Evolutionary conservation across 805 yeast genomes (phyloP), one percentile per base, ranked within the genome.

Genomic region (Wickerhamiella slavikovae): DNA sequence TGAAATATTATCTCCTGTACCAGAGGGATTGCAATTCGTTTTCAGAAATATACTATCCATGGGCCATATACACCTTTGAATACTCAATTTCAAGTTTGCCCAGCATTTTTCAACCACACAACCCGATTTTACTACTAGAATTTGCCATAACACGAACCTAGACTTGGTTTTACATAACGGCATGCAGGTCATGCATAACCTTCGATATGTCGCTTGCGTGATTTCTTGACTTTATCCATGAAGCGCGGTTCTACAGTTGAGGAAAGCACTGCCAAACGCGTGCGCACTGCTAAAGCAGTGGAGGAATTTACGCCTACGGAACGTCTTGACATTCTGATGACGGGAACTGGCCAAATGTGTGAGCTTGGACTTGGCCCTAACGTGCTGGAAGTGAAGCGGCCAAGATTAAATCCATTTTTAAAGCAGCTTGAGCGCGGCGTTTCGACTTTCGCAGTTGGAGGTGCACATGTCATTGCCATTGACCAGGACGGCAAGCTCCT

Each of bases 331-430:
- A 60, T 89, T 3, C 85, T 77, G 48, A 91, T 79, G 22, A 89
- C 92, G 76, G 99, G 99, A 24, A 68, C 91, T 2, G 98, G 98
- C 2, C 72, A 93, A 1, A 85, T 89, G 89, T 82, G 95, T 58
- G 98, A 89, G 49, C 61, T 89, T 17, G 99, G 99, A 1, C 59
- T 89, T n/a, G 99, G 98, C 1, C 96, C 96, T 7, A 74, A 65
- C 39, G 85, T 80, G 22, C 80, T 82, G 36, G 94, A 83, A 49
- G 94, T 89, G 14, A 89, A 89, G 47, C 69, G 99, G 47, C 99
- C 99, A 12, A 66, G 99, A 40, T 58, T 85, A 47, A 89, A 83
- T 43, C 82, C 93, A 2, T 68, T 59, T 35, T 58, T 89, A 37
- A 58, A 68, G 2, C 53, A 54, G 15, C 76, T 73, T 17, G 65